Evolutionary conservation across 371 early-diverging fungal genomes (phyloP).

Genomic region (Rozella allomycis): DNA sequence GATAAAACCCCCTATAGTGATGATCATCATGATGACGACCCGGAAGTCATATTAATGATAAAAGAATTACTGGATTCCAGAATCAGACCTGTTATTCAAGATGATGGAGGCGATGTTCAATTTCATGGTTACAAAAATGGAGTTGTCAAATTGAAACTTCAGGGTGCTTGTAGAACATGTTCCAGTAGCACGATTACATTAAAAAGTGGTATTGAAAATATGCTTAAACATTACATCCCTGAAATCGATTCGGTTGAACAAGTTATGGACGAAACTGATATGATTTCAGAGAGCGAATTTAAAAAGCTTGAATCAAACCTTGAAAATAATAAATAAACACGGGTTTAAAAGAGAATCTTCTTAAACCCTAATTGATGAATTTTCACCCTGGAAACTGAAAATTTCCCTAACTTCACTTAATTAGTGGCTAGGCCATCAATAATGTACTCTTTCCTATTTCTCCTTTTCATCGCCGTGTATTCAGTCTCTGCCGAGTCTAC

Average conservation of each 20-base stretch:
- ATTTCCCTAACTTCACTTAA: too few relatives aligned
- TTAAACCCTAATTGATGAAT: too few relatives aligned
- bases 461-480: too few relatives aligned
- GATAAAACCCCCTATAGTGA: slow-evolving; percentile 8
- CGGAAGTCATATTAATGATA: slow-evolving; percentile 83
- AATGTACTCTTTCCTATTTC: too few relatives aligned
- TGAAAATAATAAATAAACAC: background rate
- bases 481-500: too few relatives aligned
- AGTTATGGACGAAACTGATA: slow-evolving; percentile 8
- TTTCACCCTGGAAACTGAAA: too few relatives aligned
- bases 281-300: background rate
- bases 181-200: slow-evolving; percentile 58
- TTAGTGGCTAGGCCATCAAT: too few relatives aligned
- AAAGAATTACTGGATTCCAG: slow-evolving; percentile 86
- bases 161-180: slow-evolving; percentile 89
- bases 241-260: slow-evolving; percentile 85
- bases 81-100: slow-evolving; percentile 85
- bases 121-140: slow-evolving; percentile 71
- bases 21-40: slow-evolving; percentile 57
- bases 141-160: slow-evolving; percentile 65
- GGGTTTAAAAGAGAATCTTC: too few relatives aligned
- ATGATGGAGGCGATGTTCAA: slow-evolving; percentile 95
- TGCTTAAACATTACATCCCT: slow-evolving; percentile 93
- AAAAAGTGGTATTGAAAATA: slow-evolving; percentile 93
- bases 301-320: slow-evolving; percentile 1